Conservation (phyloP, 2,329 filamentous ascomycete genomes). For the Cytospora leucostoma region DNA sequence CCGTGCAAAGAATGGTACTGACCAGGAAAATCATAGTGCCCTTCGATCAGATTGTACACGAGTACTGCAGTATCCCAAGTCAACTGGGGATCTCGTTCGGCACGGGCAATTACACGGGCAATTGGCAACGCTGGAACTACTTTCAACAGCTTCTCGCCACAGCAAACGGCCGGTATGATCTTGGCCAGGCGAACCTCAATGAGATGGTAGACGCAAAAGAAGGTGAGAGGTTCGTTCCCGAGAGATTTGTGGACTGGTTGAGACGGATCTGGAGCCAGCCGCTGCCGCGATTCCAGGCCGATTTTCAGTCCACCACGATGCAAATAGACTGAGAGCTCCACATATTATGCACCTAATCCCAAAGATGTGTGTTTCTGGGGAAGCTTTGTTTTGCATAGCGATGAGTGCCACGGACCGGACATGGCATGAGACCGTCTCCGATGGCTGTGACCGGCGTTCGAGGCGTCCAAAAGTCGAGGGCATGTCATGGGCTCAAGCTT, state of each 20-base stretch:
- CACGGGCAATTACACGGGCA: constrained; percentile 50
- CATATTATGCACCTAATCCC: background rate
- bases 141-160: constrained; percentile 68
- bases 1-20: constrained; percentile 31
- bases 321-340: constrained; percentile 12
- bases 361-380: background rate
- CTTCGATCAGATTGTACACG: constrained; percentile 42
- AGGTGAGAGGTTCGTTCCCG: constrained; percentile 48
- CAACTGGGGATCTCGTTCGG: constrained; percentile 47
- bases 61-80: constrained; percentile 44
- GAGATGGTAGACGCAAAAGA: constrained; percentile 42
- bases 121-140: constrained; percentile 52
- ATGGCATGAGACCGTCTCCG: background rate
- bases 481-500: too few species aligned
- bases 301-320: constrained; percentile 10
- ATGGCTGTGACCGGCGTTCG: too few species aligned
- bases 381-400: background rate
- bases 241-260: constrained; percentile 58
- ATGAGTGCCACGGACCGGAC: background rate
- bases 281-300: constrained; percentile 14
- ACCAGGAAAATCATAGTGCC: constrained; percentile 37
- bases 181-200: constrained; percentile 62
- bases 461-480: too few species aligned
- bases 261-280: constrained; percentile 45
- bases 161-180: constrained; percentile 67